These are phyloP conservation scores for Hamamelis virginiana DNA, from an alignment of 164 flowering plant genomes.

Conservation along the genomic window DNA sequence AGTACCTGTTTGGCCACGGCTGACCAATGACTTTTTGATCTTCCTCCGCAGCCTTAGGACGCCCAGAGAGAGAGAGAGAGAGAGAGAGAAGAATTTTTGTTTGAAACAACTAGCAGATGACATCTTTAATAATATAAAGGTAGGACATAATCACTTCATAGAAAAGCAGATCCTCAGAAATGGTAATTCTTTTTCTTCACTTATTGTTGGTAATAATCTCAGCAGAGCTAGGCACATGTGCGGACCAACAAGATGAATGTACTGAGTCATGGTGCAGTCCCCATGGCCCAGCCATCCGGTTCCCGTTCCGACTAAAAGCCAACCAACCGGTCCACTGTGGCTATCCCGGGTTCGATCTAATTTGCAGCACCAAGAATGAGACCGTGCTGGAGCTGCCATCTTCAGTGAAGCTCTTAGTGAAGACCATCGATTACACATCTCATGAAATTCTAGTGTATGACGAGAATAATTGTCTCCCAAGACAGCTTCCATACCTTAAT, in stretches of 20 bases:
- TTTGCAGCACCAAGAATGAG: constrained; percentile 13
- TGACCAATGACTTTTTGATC: too few species aligned
- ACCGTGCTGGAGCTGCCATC: constrained; percentile 23
- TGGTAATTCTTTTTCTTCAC: not conserved
- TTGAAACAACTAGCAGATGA: too few species aligned
- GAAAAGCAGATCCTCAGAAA: not conserved
- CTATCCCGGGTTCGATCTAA: constrained; percentile 29
- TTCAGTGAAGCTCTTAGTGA: constrained; percentile 10
- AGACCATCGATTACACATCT: constrained; percentile 18
- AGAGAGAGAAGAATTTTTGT: too few species aligned
- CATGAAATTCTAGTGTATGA: constrained; percentile 11
- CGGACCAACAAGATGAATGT: constrained; percentile 1
- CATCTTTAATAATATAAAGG: not conserved
- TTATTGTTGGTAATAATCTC: not conserved
- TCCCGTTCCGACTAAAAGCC: constrained; percentile 26
- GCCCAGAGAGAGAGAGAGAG: too few species aligned
- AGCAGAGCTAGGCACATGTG: not conserved
- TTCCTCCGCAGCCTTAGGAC: too few species aligned
- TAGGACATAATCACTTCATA: not conserved
- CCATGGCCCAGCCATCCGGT: constrained; percentile 18
- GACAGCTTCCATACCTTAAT: constrained; percentile 6
- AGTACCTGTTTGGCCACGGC: too few species aligned
- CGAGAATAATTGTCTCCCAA: constrained; percentile 12
- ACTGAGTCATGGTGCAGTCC: constrained; percentile 2
- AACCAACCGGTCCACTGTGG: constrained; percentile 26